Conservation (phyloP, 2,329 filamentous ascomycete genomes). For the Neophaeococcomyces aloes region DNA sequence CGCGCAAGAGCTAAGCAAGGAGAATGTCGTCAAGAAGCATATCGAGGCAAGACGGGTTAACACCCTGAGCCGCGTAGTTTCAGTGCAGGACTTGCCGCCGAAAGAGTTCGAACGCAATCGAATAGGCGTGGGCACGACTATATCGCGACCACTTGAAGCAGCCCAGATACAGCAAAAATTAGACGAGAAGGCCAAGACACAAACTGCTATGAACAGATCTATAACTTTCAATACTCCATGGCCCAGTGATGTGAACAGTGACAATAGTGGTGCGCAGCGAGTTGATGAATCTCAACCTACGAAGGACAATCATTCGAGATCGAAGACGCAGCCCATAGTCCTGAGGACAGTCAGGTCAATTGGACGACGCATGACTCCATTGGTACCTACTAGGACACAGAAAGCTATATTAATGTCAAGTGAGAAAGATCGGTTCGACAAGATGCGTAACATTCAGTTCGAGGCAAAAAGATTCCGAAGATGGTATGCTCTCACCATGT, state of each 20-base stretch:
- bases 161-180: slow-evolving; percentile 14
- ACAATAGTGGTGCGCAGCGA: neutral
- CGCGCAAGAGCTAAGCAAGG: slow-evolving; percentile 47
- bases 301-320: neutral
- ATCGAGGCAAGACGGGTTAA: slow-evolving; percentile 43
- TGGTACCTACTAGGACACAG: neutral
- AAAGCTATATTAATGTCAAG: slow-evolving; percentile 45
- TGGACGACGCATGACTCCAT: neutral
- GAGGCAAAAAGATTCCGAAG: slow-evolving; percentile 54
- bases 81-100: slow-evolving; percentile 18
- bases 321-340: neutral
- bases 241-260: neutral
- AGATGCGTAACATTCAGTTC: slow-evolving; percentile 72
- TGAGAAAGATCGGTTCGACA: slow-evolving; percentile 59
- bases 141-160: slow-evolving; percentile 21
- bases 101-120: neutral
- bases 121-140: neutral
- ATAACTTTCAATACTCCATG: slow-evolving; percentile 27
- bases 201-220: slow-evolving; percentile 21
- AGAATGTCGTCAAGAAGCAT: slow-evolving; percentile 53
- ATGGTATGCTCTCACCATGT: slow-evolving; percentile 64
- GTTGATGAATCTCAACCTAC: neutral
- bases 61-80: slow-evolving; percentile 46
- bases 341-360: slow-evolving; percentile 1
- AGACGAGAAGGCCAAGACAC: slow-evolving; percentile 10